These are phyloP conservation scores for Paracoccidioides lutzii DNA, from an alignment of 2,329 filamentous ascomycete species.

Conservation along the genomic window DNA sequence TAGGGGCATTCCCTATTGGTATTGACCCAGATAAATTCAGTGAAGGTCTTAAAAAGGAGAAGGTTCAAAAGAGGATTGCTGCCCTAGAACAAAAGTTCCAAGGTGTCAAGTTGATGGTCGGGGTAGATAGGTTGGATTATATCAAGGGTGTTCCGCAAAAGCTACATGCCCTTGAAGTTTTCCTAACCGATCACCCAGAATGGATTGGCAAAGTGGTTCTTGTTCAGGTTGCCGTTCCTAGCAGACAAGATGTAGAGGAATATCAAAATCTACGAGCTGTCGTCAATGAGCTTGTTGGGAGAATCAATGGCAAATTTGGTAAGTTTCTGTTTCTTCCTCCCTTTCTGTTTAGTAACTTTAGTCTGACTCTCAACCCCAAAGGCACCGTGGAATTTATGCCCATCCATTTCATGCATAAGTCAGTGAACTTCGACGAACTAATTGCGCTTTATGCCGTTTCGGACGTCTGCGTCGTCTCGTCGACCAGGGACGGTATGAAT, in stretches of 20 bases:
- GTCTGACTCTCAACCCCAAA: conserved; percentile 17
- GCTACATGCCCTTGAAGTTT: conserved; percentile 88
- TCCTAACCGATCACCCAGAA: conserved; percentile 90
- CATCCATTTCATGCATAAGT: conserved; percentile 97
- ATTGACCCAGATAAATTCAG: conserved; percentile 96
- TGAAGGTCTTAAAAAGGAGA: conserved; percentile 71
- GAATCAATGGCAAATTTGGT: conserved; percentile 92
- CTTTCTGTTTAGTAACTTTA: not conserved
- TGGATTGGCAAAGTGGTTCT: conserved; percentile 97
- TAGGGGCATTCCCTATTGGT: conserved; percentile 93
- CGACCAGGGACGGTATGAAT: conserved; percentile 98
- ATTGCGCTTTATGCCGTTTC: conserved; percentile 86
- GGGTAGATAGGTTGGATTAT: conserved; percentile 92
- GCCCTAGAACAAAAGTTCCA: conserved; percentile 82
- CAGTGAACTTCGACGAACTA: conserved; percentile 85
- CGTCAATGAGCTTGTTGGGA: conserved; percentile 89
- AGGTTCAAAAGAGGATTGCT: conserved; percentile 76
- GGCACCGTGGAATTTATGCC: conserved; percentile 96
- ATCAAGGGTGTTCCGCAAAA: conserved; percentile 99
- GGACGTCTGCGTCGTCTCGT: conserved; percentile 84
- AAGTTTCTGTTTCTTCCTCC: conserved; percentile 11
- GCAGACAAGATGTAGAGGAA: conserved; percentile 89
- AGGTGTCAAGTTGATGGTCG: conserved; percentile 90
- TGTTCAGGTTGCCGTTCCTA: conserved; percentile 90
- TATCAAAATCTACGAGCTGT: conserved; percentile 93